Percentiles rank a stretch among this genome's conserved stretches.
Evolutionary conservation across 306 rosid genomes (phyloP).

Genomic region (Astragalus glycyphyllos): DNA sequence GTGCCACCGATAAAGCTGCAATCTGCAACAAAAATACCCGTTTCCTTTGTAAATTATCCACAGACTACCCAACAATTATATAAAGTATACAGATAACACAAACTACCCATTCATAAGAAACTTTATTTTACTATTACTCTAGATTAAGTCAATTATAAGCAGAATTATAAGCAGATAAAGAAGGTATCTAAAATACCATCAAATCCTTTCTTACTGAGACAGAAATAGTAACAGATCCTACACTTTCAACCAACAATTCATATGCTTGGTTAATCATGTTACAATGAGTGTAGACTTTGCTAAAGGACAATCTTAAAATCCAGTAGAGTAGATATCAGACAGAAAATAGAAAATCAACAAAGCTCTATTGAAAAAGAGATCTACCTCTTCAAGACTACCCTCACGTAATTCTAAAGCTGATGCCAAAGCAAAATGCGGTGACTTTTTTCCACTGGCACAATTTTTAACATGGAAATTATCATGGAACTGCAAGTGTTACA

Average conservation of each 20-base stretch:
- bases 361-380: conserved; percentile 31
- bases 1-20: conserved; percentile 87
- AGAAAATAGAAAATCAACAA: conserved; percentile 25
- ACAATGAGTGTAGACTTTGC: conserved; percentile 20
- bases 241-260: conserved; percentile 14
- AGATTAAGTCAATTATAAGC: conserved; percentile 23
- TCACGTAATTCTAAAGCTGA: conserved; percentile 55
- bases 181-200: conserved; percentile 14
- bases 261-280: conserved; percentile 20
- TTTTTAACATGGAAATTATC: conserved; percentile 67
- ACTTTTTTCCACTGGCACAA: conserved; percentile 45
- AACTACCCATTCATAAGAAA: conserved; percentile 25
- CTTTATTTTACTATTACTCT: conserved; percentile 30
- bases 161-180: conserved; percentile 21
- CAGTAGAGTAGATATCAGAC: conserved; percentile 19
- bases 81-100: conserved; percentile 13
- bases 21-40: conserved; percentile 59
- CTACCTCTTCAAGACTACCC: conserved; percentile 94
- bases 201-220: conserved; percentile 37
- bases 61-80: conserved; percentile 29
- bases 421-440: conserved; percentile 36
- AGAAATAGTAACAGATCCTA: conserved; percentile 29
- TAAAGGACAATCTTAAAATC: conserved; percentile 29
- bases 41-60: conserved; percentile 21
- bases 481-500: conserved; percentile 70